Evolutionary conservation across 441 rosid species (phyloP).

Genomic region (Adansonia rubrostipa): DNA sequence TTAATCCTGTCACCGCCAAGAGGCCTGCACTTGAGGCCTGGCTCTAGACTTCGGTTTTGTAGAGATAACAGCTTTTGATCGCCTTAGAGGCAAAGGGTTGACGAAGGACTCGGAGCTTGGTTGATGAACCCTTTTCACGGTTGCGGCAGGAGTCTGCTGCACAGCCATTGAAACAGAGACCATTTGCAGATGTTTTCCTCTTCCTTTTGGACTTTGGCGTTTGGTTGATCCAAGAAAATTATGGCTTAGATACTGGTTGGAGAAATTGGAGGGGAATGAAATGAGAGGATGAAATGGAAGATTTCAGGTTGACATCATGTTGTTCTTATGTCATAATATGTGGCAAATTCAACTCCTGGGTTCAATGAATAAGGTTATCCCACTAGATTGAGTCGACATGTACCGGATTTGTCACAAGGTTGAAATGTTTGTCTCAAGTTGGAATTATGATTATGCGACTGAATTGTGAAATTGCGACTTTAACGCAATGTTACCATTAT

Average conservation of each 20-base stretch:
- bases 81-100: conserved; percentile 32
- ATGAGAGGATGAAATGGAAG: conserved; percentile 31
- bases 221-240: neutral
- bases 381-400: conserved; percentile 7
- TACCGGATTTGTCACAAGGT: neutral
- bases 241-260: conserved; percentile 20
- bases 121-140: conserved; percentile 22
- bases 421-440: too few relatives aligned
- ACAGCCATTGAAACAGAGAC: conserved; percentile 41
- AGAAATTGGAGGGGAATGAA: conserved; percentile 3
- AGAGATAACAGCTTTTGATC: conserved; percentile 15
- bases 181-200: conserved; percentile 23
- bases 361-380: conserved; percentile 49
- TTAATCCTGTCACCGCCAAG: conserved; percentile 40
- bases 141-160: conserved; percentile 25
- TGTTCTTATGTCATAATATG: conserved; percentile 15
- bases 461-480: too few relatives aligned
- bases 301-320: conserved; percentile 8
- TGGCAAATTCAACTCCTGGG: conserved; percentile 28
- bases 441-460: too few relatives aligned
- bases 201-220: neutral
- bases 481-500: too few relatives aligned
- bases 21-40: conserved; percentile 40
- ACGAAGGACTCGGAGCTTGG: conserved; percentile 32
- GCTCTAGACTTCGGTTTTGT: conserved; percentile 26